Evolutionary conservation across 306 rosid genomes (phyloP), one percentile per base, ranked within the genome.

Genomic region (Pyrus pyrifolia): DNA sequence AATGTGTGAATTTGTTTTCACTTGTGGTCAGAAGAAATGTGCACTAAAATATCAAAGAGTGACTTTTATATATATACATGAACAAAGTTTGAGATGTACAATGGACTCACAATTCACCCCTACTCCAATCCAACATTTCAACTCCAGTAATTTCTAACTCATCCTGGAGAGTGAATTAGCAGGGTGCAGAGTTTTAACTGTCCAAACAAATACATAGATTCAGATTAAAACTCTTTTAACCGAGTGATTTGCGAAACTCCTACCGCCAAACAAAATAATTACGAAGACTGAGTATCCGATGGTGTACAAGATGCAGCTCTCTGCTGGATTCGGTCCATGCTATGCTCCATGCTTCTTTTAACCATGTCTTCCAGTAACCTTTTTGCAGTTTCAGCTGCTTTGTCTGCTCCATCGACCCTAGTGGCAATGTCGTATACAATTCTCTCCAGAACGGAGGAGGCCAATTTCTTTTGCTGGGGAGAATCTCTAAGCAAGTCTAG

Each of bases 401-500:
- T 89, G 52, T 88, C 97, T 65, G 44, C 89, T 61, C 98, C 96
- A 76, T 93, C 97, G 8, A 91, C 91, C 71, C 84, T 78, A 11
- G 87, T 80, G 68, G 95, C 97, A 60, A 93, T 91, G 89, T 89
- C 91, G 29, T 86, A 81, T 23, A 85, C 98, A 49, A 93, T 89
- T 82, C 85, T 89, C 87, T 93, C 97, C 78, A 91, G 67, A 73
- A 87, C 88, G 4, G 93, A 79, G 45, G 91, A 84, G 7, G 93
- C 75, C 70, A 89, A 71, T 81, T 85, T 71, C 83, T 88, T 91
- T 71, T 86, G 88, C 45, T 83, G 80, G 35, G 95, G 93, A 76
- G 91, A 91, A 82, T 89, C 91, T 82, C 98, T 85, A 25, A 93
- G 98, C 86, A 91, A 89, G 76, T 91, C 95, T 62, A 91, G 80